phyloP scores from a whole-genome alignment of 371 early-diverging fungal species.

The Mortierella sp. region DNA sequence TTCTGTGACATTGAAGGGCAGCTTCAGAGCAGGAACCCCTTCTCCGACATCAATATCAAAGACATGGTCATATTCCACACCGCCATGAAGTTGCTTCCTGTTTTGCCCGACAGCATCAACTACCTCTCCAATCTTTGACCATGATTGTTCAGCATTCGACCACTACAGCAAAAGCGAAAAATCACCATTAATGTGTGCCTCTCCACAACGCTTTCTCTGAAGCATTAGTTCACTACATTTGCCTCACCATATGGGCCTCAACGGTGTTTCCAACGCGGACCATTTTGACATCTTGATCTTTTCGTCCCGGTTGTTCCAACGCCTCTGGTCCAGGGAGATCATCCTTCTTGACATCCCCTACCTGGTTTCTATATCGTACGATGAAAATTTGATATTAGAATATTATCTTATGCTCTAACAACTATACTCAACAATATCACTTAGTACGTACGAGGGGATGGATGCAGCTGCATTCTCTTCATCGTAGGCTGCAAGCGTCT shows the following conservation, averaged over 20 bases:
- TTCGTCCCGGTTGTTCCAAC: constrained; percentile 74
- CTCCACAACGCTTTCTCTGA: background rate
- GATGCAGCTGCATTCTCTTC: constrained; percentile 78
- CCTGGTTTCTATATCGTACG: constrained; percentile 71
- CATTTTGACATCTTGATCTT: constrained; percentile 94
- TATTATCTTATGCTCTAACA: background rate
- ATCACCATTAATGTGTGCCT: background rate
- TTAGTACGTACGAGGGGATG: constrained; percentile 79
- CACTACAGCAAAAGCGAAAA: constrained; percentile 64
- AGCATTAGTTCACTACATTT: background rate
- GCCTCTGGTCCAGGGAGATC: constrained; percentile 87
- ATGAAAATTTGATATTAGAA: background rate
- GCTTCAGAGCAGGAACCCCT: constrained; percentile 83
- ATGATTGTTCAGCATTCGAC: constrained; percentile 70
- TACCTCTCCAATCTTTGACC: constrained; percentile 96
- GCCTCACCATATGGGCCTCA: constrained; percentile 81
- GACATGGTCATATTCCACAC: constrained; percentile 96
- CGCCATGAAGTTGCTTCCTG: constrained; percentile 83
- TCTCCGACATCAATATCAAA: constrained; percentile 97
- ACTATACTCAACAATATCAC: background rate
- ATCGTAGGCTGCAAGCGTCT: constrained; percentile 73
- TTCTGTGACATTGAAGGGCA: constrained; percentile 95
- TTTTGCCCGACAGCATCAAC: constrained; percentile 88
- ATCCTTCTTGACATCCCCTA: constrained; percentile 88
- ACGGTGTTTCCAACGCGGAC: constrained; percentile 77